Evolutionary conservation across 176 grass and related monocot genomes (phyloP).

Genomic region (Juncus inflexus): DNA sequence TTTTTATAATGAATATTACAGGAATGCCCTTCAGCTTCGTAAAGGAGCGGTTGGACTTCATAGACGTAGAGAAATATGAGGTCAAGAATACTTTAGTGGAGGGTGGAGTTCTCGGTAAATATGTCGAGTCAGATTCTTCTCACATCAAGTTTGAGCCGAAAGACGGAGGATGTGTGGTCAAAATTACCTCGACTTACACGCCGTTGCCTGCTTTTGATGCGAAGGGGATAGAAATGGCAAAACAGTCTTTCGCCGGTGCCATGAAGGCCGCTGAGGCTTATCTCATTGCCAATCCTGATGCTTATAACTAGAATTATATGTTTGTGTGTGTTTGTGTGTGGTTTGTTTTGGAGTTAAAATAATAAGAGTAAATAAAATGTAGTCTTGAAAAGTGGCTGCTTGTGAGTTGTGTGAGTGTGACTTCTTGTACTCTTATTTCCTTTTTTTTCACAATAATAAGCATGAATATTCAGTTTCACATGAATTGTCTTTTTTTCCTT

Average conservation of each 20-base stretch:
- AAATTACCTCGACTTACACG: conserved; percentile 42
- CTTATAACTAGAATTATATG: conserved; percentile 45
- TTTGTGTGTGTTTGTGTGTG: background rate
- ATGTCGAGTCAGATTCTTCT: conserved; percentile 31
- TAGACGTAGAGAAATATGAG: conserved; percentile 51
- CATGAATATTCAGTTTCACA: no score
- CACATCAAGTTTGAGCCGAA: conserved; percentile 62
- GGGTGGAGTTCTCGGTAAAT: conserved; percentile 45
- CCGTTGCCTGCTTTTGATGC: conserved; percentile 39
- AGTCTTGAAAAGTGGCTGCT: background rate
- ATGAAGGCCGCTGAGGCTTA: conserved; percentile 55
- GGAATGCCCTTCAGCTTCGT: conserved; percentile 37
- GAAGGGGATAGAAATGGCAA: conserved; percentile 40
- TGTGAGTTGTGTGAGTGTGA: background rate
- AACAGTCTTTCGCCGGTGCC: conserved; percentile 32
- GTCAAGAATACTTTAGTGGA: conserved; percentile 46
- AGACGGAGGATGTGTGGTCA: conserved; percentile 45
- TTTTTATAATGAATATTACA: conserved; percentile 14
- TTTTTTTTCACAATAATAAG: background rate
- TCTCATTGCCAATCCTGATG: conserved; percentile 53
- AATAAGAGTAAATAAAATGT: conserved; percentile 10
- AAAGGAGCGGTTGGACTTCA: conserved; percentile 61
- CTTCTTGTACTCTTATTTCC: background rate
- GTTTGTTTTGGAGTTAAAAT: background rate
- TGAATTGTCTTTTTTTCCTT: no score